Conservation (phyloP, 2,329 filamentous ascomycete species). For the Raffaelea ambrosiae region DNA sequence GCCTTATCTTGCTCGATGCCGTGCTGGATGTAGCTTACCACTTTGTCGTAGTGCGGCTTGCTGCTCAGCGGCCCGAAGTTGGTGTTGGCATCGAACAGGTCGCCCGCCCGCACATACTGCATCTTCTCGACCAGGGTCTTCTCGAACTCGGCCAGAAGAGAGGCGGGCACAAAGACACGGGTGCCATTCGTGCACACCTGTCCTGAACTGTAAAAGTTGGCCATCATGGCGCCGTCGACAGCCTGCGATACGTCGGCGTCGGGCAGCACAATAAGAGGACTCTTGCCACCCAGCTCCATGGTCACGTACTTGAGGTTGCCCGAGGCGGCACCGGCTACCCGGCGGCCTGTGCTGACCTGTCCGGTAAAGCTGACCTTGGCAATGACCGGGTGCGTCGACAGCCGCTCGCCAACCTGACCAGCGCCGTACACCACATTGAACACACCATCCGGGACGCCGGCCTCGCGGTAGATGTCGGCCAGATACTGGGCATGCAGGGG, state of each 20-base stretch:
- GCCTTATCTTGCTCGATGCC: constrained; percentile 68
- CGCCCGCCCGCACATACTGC: constrained; percentile 58
- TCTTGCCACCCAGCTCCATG: constrained; percentile 64
- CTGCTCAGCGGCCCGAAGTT: constrained; percentile 84
- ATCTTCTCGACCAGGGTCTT: constrained; percentile 57
- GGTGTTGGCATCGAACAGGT: constrained; percentile 61
- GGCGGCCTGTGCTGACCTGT: constrained; percentile 57
- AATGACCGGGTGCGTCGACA: constrained; percentile 23
- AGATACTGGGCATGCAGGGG: constrained; percentile 27
- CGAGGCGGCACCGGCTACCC: constrained; percentile 52
- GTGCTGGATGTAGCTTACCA: constrained; percentile 65
- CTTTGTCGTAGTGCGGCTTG: constrained; percentile 65
- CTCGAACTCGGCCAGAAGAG: constrained; percentile 43
- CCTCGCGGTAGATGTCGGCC: constrained; percentile 28
- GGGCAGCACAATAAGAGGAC: constrained; percentile 60
- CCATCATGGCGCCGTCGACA: constrained; percentile 87
- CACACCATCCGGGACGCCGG: constrained; percentile 35
- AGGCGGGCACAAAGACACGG: constrained; percentile 68
- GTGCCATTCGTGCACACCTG: constrained; percentile 94
- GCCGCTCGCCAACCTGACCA: constrained; percentile 19
- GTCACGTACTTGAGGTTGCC: constrained; percentile 60
- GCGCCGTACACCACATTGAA: constrained; percentile 33
- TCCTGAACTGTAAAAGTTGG: constrained; percentile 85
- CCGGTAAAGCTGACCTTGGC: constrained; percentile 64
- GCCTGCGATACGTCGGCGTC: constrained; percentile 71